Conservation (phyloP, 2,329 filamentous ascomycete species). For the Monosporascus sp. region DNA sequence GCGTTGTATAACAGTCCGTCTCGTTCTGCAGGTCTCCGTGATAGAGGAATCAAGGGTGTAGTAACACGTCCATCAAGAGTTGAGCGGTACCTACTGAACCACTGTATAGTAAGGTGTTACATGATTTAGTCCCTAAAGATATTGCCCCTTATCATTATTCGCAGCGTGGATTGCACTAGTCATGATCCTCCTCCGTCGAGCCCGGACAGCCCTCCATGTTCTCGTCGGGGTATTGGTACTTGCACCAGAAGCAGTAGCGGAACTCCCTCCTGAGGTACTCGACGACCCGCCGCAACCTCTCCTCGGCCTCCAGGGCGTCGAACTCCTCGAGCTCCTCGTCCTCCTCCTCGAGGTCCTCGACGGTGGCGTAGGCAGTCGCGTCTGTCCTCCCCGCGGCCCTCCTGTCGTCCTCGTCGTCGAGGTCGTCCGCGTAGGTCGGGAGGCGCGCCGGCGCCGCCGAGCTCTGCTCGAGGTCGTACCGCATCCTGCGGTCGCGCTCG, state of each 20-base stretch:
- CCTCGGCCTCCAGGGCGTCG: slow-evolving; percentile 59
- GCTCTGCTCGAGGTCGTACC: slow-evolving; percentile 62
- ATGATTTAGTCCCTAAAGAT: no score
- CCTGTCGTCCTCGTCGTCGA: slow-evolving; percentile 69
- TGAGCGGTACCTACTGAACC: no score
- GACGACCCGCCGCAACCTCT: slow-evolving; percentile 64
- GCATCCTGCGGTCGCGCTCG: slow-evolving; percentile 62
- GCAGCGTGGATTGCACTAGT: slow-evolving; percentile 27
- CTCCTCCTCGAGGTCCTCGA: slow-evolving; percentile 70
- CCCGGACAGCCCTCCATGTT: slow-evolving; percentile 88
- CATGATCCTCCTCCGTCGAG: slow-evolving; percentile 75
- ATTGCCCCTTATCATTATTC: background rate
- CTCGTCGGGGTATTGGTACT: slow-evolving; percentile 69
- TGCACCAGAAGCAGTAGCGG: slow-evolving; percentile 95
- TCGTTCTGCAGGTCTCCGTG: no score
- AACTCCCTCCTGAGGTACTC: slow-evolving; percentile 65
- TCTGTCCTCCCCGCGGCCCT: slow-evolving; percentile 59
- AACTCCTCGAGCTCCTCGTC: slow-evolving; percentile 79
- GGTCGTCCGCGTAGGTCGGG: slow-evolving; percentile 62
- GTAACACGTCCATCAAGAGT: no score
- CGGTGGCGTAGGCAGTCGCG: slow-evolving; percentile 49
- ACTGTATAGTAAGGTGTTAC: no score
- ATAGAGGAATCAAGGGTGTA: no score
- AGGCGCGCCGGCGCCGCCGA: slow-evolving; percentile 43
- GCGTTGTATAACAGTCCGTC: no score